These are phyloP conservation scores for Protomyces pachydermus DNA, from an alignment of 1,139 yeast species.

Conservation along the genomic window DNA sequence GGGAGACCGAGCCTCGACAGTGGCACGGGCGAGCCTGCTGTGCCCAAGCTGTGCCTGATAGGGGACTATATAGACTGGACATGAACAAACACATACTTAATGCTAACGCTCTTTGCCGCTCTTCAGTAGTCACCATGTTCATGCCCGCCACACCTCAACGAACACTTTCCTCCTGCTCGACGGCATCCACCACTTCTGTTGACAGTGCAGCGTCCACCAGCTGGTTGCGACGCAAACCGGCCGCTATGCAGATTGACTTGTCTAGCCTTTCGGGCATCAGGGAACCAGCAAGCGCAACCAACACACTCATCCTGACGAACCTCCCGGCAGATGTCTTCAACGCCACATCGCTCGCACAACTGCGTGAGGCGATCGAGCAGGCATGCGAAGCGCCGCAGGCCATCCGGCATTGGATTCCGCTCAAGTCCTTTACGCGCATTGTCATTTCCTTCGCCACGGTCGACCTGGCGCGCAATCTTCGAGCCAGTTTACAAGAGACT, in stretches of 20 bases:
- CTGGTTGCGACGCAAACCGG: not conserved
- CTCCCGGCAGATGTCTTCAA: constrained; percentile 6
- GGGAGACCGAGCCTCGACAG: too few relatives aligned
- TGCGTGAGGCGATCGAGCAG: not conserved
- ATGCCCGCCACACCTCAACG: not conserved
- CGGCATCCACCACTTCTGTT: not conserved
- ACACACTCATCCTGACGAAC: constrained; percentile 21
- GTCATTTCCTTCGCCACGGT: constrained; percentile 39
- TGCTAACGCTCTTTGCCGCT: not conserved
- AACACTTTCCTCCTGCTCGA: not conserved
- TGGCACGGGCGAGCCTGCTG: too few relatives aligned
- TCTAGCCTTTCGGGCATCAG: constrained; percentile 1
- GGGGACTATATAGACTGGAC: too few relatives aligned
- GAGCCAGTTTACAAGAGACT: constrained; percentile 23
- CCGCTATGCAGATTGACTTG: constrained; percentile 1
- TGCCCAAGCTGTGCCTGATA: too few relatives aligned
- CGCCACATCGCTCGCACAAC: not conserved
- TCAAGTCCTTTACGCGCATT: constrained; percentile 40
- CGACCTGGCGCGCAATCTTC: constrained; percentile 36
- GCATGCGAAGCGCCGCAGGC: not conserved
- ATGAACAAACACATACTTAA: not conserved
- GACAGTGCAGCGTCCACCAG: not conserved
- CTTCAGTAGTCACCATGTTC: not conserved
- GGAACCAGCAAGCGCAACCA: constrained; percentile 15
- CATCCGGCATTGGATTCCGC: constrained; percentile 37